Evolutionary conservation across 495 filamentous ascomycete species (phyloP).

Genomic region (Podospora comata): DNA sequence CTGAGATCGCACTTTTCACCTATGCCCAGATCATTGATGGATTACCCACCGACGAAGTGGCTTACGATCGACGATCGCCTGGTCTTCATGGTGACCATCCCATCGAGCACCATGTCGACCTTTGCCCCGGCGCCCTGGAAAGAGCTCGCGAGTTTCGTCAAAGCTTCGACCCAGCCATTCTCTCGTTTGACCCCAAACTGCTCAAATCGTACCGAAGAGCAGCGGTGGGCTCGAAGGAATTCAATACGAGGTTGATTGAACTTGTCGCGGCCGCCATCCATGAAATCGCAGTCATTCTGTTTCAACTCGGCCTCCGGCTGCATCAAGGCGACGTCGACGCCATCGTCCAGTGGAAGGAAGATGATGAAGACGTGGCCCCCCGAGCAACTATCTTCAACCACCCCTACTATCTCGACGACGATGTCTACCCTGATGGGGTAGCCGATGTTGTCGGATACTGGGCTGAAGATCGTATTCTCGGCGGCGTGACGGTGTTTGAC

Average conservation of each 20-base stretch:
- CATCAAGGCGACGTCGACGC: conserved; percentile 19
- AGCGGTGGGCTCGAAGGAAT: conserved; percentile 17
- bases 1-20: conserved; percentile 28
- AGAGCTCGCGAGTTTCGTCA: conserved; percentile 16
- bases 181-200: conserved; percentile 23
- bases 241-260: conserved; percentile 29
- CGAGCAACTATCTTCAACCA: conserved; percentile 29
- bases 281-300: conserved; percentile 29
- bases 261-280: conserved; percentile 29
- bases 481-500: conserved; percentile 36
- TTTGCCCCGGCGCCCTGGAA: conserved; percentile 22
- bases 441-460: conserved; percentile 37
- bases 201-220: conserved; percentile 22
- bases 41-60: conserved; percentile 26
- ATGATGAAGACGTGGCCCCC: background rate
- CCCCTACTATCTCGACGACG: conserved; percentile 19
- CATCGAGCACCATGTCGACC: conserved; percentile 19
- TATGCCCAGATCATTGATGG: conserved; percentile 38
- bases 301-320: conserved; percentile 17
- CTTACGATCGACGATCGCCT: conserved; percentile 12
- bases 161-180: conserved; percentile 16
- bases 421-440: conserved; percentile 32
- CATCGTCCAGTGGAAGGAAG: conserved; percentile 15
- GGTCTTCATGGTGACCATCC: conserved; percentile 16
- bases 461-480: conserved; percentile 34